Evolutionary conservation across 805 yeast species (phyloP).

Genomic region (Pichia manshurica): DNA sequence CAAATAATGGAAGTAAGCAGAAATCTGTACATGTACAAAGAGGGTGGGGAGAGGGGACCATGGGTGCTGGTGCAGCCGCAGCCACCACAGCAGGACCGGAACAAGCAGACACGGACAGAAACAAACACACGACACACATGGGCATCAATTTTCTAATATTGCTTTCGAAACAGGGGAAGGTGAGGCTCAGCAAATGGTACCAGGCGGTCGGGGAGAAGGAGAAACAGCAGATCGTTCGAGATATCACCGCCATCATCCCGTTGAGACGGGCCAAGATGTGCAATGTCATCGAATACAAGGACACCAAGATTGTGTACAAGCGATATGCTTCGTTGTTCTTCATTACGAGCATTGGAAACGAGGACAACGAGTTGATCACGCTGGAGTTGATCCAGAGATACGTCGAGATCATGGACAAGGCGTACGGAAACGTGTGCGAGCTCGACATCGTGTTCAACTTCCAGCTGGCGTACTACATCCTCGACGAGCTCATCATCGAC

Average conservation of each 20-base stretch:
- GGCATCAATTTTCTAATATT: constrained; percentile 74
- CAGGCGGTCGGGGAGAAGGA: constrained; percentile 77
- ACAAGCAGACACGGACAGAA: too few relatives aligned
- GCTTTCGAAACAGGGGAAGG: constrained; percentile 92
- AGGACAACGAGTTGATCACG: constrained; percentile 81
- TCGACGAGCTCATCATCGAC: constrained; percentile 85
- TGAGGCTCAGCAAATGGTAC: constrained; percentile 92
- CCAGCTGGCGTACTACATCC: constrained; percentile 84
- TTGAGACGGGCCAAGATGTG: constrained; percentile 92
- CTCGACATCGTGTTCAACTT: constrained; percentile 94
- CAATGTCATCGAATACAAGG: constrained; percentile 82
- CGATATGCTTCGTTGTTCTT: constrained; percentile 92
- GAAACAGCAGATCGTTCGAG: constrained; percentile 75
- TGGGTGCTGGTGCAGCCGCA: too few relatives aligned
- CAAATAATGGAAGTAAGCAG: too few relatives aligned
- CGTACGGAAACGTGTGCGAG: constrained; percentile 94
- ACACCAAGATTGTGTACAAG: constrained; percentile 79
- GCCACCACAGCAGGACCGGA: too few relatives aligned
- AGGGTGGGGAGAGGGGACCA: too few relatives aligned
- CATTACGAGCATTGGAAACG: constrained; percentile 75
- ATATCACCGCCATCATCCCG: constrained; percentile 78
- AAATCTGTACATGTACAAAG: too few relatives aligned
- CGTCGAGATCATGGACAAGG: constrained; percentile 94
- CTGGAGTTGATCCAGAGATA: constrained; percentile 85
- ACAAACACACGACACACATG: constrained; percentile 46